These are phyloP conservation scores for Lachnellula occidentalis DNA, from an alignment of 2,329 filamentous ascomycete species.

Conservation along the genomic window DNA sequence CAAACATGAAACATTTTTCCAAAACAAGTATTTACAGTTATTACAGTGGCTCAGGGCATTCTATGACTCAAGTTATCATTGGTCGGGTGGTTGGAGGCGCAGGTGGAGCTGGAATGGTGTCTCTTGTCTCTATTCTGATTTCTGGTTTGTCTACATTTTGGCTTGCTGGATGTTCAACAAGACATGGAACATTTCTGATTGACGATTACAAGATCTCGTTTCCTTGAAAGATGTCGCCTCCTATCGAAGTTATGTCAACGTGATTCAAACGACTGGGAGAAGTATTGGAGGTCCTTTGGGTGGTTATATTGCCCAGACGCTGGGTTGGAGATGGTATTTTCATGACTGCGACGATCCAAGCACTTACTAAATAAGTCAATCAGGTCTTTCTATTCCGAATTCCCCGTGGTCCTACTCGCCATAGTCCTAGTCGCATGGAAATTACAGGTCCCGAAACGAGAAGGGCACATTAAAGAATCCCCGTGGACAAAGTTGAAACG, in stretches of 20 bases:
- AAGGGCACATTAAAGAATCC: neutral
- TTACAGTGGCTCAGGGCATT: conserved; percentile 38
- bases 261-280: conserved; percentile 46
- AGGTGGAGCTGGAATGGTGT: conserved; percentile 46
- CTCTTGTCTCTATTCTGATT: conserved; percentile 46
- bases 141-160: conserved; percentile 34
- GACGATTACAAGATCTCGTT: conserved; percentile 38
- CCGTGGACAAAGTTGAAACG: conserved; percentile 36
- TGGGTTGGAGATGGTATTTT: conserved; percentile 51
- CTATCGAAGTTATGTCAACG: conserved; percentile 50
- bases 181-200: neutral
- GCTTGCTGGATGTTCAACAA: neutral
- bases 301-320: conserved; percentile 45
- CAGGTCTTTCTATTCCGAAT: conserved; percentile 49
- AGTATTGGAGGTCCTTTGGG: conserved; percentile 49
- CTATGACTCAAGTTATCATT: conserved; percentile 45
- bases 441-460: conserved; percentile 1
- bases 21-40: neutral
- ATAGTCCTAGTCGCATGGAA: conserved; percentile 39
- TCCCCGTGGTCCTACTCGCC: conserved; percentile 46
- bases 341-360: neutral
- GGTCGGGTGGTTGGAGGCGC: conserved; percentile 48
- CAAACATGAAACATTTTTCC: neutral
- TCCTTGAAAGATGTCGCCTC: conserved; percentile 47
- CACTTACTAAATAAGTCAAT: neutral